Base-by-base conservation (phyloP, 2,329 filamentous ascomycete species). In the Cercospora zeina region DNA sequence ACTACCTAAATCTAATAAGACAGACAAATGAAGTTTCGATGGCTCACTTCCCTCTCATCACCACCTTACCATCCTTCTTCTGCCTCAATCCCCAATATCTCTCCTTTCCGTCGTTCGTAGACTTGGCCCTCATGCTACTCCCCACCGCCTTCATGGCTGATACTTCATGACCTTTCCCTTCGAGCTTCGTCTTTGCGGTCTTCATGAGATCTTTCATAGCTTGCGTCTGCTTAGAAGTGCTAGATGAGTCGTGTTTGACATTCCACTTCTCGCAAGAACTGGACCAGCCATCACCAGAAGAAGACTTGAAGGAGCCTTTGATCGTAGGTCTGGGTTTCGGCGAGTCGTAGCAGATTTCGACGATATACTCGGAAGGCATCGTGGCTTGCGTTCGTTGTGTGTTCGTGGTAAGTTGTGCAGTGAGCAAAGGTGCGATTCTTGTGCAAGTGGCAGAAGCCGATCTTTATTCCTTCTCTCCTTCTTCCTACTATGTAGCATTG, bases 261-360 rank as follows among this genome's bases (percentile, higher is more conserved):
- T 49, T 49, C 42, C 42, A 49, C 27, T 49, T 49, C 42, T 49
- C 42, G 42, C 42, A 49, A 24, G 42, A 49, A n/a, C 21, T 49
- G 42, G 42, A 49, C 19, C 21, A 49, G 42, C 13, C 21, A 27
- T 49, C 42, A 1, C 42, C 42, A 49, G 42, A 49, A 0, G 42
- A 49, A 1, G 42, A 49, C 24, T 49, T 49, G 42, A 49, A 49
- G 21, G 21, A 49, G 14, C 21, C 42, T 30, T 49, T 49, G 42
- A 49, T 49, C 14, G 42, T 49, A 7, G 42, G 42, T 49, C 27
- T 30, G 21, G 42, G 42, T 30, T 30, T 30, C 24, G 42, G 42
- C 14, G 42, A 49, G 42, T 30, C 42, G 42, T 49, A 49, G 13
- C 42, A 24, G 21, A 49, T 24, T 11, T 49, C 42, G 6, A 49